Base-by-base conservation (phyloP, 768 basidiomycete genomes). In the Boletus bicolor region DNA sequence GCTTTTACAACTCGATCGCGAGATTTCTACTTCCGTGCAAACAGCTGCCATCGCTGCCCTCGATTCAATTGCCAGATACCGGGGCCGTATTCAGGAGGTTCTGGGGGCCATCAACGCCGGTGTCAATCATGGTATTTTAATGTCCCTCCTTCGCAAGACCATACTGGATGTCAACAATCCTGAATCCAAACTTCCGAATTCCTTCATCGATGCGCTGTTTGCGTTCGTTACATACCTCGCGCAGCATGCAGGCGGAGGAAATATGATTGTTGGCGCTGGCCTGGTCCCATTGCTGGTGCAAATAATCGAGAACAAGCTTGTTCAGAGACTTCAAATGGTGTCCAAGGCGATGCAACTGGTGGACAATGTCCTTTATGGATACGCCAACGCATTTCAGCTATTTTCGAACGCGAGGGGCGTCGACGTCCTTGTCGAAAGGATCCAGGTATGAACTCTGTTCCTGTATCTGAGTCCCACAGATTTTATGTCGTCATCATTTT, bases 191-290 rank as follows among this genome's bases (percentile, higher is more conserved):
- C 72, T 87, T 32, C 85, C 87, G 10, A 86, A 89, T 51, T 79
- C 86, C 1, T 90, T 91, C 60, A 79, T 89, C 35, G 97, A 99
- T 51, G 86, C 93, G 0, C 74, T 97, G 34, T 72, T 98, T 54
- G 84, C 85, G 28, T 91, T 98, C 67, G 80, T 98, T 41, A 92
- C 89, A 2, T 91, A 86, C 73, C 82, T 98, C 56, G 85, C 93
- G 11, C 87, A 89, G 12, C 87, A 93, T 68, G 81, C 90, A 2
- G 82, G 87, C 4, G 92, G 93, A 34, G 92, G 89, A 9, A 91
- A 89, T 63, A 92, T 97, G 93, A 84, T 98, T 43, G 90, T 98
- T 53, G 89, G 93, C 24, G 96, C 97, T 32, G 97, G 97, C 4
- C 74, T 97, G 44, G 82, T 99, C 48, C 91, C 91, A 2, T 75